Evolutionary conservation across 1,284 basidiomycete genomes (phyloP).

Genomic region (Pyrrhoderma lamaoense): DNA sequence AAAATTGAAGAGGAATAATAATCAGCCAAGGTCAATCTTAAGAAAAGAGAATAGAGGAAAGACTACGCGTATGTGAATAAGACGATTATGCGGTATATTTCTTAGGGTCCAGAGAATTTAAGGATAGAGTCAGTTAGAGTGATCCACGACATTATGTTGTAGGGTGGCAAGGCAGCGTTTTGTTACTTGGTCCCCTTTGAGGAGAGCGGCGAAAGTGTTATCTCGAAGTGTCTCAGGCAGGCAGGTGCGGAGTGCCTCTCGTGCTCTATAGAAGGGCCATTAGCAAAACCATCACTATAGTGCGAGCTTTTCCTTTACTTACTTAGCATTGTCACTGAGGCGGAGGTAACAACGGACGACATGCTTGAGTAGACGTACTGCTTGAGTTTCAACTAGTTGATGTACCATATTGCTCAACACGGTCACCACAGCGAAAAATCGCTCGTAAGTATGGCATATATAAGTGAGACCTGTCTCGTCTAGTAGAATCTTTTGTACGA

Average conservation of each 20-base stretch:
- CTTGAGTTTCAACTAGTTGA: conserved; percentile 94
- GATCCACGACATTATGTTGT: conserved; percentile 69
- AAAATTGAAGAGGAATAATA: background rate
- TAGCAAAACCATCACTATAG: background rate
- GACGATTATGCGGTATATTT: conserved; percentile 1
- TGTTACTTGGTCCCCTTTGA: conserved; percentile 96
- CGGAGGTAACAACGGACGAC: conserved; percentile 97
- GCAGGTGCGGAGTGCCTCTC: conserved; percentile 93
- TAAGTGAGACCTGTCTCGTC: conserved; percentile 98
- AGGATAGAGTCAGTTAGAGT: conserved; percentile 1
- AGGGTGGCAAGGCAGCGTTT: conserved; percentile 95
- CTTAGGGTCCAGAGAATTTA: conserved; percentile 2
- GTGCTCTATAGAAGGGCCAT: conserved; percentile 52
- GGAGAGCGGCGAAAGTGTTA: conserved; percentile 84
- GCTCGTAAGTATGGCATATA: conserved; percentile 98
- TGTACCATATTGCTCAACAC: conserved; percentile 99
- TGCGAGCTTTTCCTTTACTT: conserved; percentile 25
- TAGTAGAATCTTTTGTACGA: conserved; percentile 98
- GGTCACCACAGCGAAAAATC: conserved; percentile 98
- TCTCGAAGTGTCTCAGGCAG: conserved; percentile 96
- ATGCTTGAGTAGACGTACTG: conserved; percentile 94
- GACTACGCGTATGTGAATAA: background rate
- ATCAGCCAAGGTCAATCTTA: background rate
- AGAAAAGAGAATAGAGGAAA: background rate
- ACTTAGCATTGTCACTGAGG: conserved; percentile 94